These are phyloP conservation scores for Zizania palustris DNA, from an alignment of 202 grass and related monocot genomes.

Conservation along the genomic window DNA sequence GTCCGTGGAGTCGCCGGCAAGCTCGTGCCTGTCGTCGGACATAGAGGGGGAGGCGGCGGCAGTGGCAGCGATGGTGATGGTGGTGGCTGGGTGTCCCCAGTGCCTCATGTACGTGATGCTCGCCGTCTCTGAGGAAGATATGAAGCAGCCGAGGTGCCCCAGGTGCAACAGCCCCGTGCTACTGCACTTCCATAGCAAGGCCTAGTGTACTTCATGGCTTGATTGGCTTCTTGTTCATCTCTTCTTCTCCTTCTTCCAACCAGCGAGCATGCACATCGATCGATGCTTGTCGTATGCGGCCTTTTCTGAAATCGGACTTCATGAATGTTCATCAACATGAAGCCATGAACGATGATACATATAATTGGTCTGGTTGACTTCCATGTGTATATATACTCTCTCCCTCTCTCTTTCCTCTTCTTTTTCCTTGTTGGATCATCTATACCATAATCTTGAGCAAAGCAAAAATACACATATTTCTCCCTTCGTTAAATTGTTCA, in stretches of 20 bases:
- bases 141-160: constrained; percentile 41
- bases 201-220: not conserved
- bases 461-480: too few species aligned
- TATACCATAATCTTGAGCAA: not conserved
- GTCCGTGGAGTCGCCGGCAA: constrained; percentile 29
- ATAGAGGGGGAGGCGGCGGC: constrained; percentile 11
- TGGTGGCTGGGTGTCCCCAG: constrained; percentile 39
- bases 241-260: not conserved
- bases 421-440: not conserved
- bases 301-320: not conserved
- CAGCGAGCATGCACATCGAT: not conserved
- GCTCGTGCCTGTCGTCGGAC: constrained; percentile 38
- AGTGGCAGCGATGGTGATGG: not conserved
- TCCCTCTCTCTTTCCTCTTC: too few species aligned
- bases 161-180: constrained; percentile 39
- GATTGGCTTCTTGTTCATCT: not conserved
- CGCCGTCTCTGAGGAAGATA: constrained; percentile 28
- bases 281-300: not conserved
- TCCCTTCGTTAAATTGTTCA: too few species aligned
- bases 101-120: constrained; percentile 54
- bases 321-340: not conserved
- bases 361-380: too few species aligned
- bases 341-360: not conserved
- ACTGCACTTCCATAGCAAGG: constrained; percentile 35
- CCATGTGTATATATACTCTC: too few species aligned